phyloP scores from a whole-genome alignment of 2,329 filamentous ascomycete genomes.

The Aureobasidium zeae region DNA sequence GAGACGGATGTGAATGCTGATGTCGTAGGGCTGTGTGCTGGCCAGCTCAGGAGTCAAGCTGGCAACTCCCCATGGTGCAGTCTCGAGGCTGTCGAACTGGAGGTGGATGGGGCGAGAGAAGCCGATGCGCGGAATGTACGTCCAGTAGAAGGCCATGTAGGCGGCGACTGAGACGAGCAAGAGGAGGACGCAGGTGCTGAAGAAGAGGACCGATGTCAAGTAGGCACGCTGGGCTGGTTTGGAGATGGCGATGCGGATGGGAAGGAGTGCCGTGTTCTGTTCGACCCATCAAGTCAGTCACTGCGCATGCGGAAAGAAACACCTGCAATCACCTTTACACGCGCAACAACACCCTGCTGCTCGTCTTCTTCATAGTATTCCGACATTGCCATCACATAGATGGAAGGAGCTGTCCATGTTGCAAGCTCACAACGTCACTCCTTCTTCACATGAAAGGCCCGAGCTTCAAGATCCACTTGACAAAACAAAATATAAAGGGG shows the following conservation, averaged over 20 bases:
- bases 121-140: constrained; percentile 57
- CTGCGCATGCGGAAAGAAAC: neutral
- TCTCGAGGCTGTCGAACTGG: constrained; percentile 49
- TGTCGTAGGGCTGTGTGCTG: constrained; percentile 72
- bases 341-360: neutral
- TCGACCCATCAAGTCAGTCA: neutral
- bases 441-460: constrained; percentile 12
- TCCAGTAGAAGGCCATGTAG: constrained; percentile 59
- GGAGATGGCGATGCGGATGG: constrained; percentile 48
- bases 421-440: constrained; percentile 8
- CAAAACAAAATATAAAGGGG: no score
- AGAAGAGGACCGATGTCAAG: constrained; percentile 48
- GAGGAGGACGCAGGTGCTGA: constrained; percentile 45
- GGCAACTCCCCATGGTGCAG: constrained; percentile 42
- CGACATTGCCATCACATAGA: constrained; percentile 4
- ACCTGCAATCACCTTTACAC: neutral
- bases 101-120: constrained; percentile 55
- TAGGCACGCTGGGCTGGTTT: constrained; percentile 56
- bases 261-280: constrained; percentile 46
- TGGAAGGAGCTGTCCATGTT: neutral
- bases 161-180: constrained; percentile 50
- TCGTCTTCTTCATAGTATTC: constrained; percentile 9
- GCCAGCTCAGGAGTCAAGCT: constrained; percentile 48
- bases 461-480: no score
- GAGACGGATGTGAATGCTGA: constrained; percentile 63